A percentile compares a stretch with the other conserved stretches of the same genome.
phyloP scores from a whole-genome alignment of 1,139 yeast species.

The Debaryomyces sp. region DNA sequence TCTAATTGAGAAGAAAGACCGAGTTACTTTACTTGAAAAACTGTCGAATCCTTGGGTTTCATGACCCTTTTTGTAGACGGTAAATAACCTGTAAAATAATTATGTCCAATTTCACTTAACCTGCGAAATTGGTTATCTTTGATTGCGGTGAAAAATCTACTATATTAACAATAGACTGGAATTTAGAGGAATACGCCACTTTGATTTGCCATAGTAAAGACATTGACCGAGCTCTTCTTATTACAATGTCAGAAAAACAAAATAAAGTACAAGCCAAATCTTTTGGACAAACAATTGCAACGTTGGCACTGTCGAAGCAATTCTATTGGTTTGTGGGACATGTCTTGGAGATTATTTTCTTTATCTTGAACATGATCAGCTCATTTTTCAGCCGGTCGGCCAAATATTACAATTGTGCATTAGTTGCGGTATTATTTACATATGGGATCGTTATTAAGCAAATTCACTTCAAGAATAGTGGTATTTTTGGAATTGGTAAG shows the following conservation, averaged over 20 bases:
- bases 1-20: not conserved
- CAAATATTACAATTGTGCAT: slow-evolving; percentile 38
- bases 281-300: slow-evolving; percentile 4
- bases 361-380: slow-evolving; percentile 30
- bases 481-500: slow-evolving; percentile 22
- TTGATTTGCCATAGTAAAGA: not conserved
- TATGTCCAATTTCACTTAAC: not conserved
- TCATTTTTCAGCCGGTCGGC: slow-evolving; percentile 35
- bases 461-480: slow-evolving; percentile 36
- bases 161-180: not conserved
- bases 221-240: not conserved
- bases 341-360: slow-evolving; percentile 39
- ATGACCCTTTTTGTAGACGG: not conserved
- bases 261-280: slow-evolving; percentile 7
- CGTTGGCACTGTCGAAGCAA: slow-evolving; percentile 42
- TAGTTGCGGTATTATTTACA: slow-evolving; percentile 47
- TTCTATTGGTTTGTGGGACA: slow-evolving; percentile 60
- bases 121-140: not conserved
- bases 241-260: not conserved
- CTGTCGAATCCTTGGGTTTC: not conserved
- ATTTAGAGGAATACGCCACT: not conserved
- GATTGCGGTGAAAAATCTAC: slow-evolving; percentile 1
- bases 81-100: slow-evolving; percentile 1
- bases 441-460: slow-evolving; percentile 53
- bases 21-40: not conserved